Base-by-base conservation (phyloP, 2,329 filamentous ascomycete genomes). In the Pochonia chlamydosporia region DNA sequence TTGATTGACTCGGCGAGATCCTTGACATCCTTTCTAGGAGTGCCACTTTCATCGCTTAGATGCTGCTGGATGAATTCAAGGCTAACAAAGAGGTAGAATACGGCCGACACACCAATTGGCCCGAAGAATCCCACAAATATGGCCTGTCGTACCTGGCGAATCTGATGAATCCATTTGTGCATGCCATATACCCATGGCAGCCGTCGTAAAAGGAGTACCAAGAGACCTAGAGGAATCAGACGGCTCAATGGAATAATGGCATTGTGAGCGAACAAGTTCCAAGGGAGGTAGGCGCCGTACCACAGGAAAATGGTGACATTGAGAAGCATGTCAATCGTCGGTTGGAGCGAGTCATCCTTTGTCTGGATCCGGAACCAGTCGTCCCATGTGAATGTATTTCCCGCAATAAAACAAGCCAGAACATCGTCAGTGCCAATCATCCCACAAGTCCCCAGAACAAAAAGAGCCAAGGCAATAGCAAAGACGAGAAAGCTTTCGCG, bases 331-430 rank as follows among this genome's bases (percentile, higher is more conserved):
- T 96, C 90, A 40, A 96, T 87, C 0, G 90, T 96, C 0, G 90
- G 90, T 62, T 96, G 90, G n/a, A 96, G 76, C 2, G 87, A 91
- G 59, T 96, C 92, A 56, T 96, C 91, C 56, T 85, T 72, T 0
- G 91, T 96, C 64, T 95, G 87, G 1, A 92, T 72, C 1, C 91
- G 85, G 66, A 96, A 96, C 89, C 89, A 95, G 66, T 95, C 89
- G 62, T 95, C 90, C 82, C 89, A 92, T 0, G 89, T 95, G 56
- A 96, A 95, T 1, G 80, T 81, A 59, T 95, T 96, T 2, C 91
- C 91, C 2, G 91, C 91, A 56, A 96, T 84, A 61, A 96, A 96
- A 68, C 89, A 95, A 2, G 91, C 90, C 6, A 96, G 74, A 1
- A 96, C 86, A 59, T 96, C 91, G 60, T 96, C 90, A 30, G 84